Percentiles rank a stretch among this genome's conserved stretches.
phyloP scores from a whole-genome alignment of 2,329 filamentous ascomycete species.

The Botryotinia narcissicola region DNA sequence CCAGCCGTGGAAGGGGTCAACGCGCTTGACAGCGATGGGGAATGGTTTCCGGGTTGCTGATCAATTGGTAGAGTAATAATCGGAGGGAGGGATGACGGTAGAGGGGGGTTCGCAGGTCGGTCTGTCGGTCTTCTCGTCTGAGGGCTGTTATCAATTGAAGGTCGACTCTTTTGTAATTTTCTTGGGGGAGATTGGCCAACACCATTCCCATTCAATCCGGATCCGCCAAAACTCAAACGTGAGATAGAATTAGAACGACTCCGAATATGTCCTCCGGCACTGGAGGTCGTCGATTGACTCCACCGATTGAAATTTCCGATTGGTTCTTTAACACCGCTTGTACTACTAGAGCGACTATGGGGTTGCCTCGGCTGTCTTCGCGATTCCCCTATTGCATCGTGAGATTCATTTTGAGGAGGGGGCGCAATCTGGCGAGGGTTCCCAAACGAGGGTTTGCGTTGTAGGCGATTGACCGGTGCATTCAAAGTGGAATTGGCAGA shows the following conservation, averaged over 20 bases:
- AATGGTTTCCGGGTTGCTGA: conserved; percentile 24
- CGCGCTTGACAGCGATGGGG: conserved; percentile 33
- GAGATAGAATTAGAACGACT: conserved; percentile 21
- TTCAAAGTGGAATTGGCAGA: conserved; percentile 10
- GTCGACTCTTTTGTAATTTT: conserved; percentile 32
- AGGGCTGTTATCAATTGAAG: conserved; percentile 29
- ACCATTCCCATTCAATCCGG: conserved; percentile 34
- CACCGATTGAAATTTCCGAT: conserved; percentile 52
- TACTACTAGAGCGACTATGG: conserved; percentile 21
- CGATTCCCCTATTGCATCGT: conserved; percentile 22
- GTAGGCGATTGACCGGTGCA: conserved; percentile 2
- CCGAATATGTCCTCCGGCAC: conserved; percentile 38
- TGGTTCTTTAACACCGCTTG: conserved; percentile 37
- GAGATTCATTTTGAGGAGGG: conserved; percentile 19
- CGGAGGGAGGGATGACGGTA: conserved; percentile 31
- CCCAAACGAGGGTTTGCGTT: conserved; percentile 19
- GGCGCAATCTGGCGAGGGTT: conserved; percentile 20
- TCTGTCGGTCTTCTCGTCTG: conserved; percentile 25
- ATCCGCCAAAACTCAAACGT: conserved; percentile 30
- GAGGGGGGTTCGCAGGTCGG: conserved; percentile 25
- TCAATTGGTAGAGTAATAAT: conserved; percentile 36
- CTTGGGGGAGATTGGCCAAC: conserved; percentile 25
- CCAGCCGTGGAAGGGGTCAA: conserved; percentile 38
- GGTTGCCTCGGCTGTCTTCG: conserved; percentile 38
- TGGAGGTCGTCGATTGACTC: conserved; percentile 53